Evolutionary conservation across 768 basidiomycete species (phyloP), one percentile per base, ranked within the genome.

Genomic region (Candolleomyces aberdarensis): DNA sequence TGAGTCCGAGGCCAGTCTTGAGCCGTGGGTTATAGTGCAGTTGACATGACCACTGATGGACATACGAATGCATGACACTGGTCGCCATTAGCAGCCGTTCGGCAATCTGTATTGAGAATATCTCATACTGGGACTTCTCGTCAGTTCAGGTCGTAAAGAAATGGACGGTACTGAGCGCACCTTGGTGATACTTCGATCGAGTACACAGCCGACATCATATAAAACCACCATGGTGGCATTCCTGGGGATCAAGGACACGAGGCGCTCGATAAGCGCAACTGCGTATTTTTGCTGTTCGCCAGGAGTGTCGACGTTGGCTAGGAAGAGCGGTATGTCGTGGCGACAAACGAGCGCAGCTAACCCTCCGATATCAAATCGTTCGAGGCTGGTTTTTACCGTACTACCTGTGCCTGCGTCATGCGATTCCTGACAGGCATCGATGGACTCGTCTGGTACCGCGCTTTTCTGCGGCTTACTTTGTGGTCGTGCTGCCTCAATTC

Each of bases 251-350:
- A 70, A 54, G 0, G 56, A 57, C 48, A 69, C 71, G 1, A 78
- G 59, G 26, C 71, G 62, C 31, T 72, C 58, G 5, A 80, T 59
- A 0, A 78, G 65, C 0, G 75, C 66, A 3, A 80, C 64, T 20
- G 70, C 67, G 62, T 74, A 79, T 20, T 77, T 71, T 54, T 79
- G 74, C 60, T 76, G 64, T 58, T 79, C 72, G 4, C 78, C 74
- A 13, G 75, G 69, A 0, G 74, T 67, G 50, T 66, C 63, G 44
- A 66, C 63, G 29, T 66, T 63, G 20, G 62, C 49, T 4, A 49
- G 32, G 32, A 58, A 58, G 5, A 49, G 32, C 13, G 46, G 57
- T 17, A 49, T 58, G 32, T 58, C 57, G 19, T 59, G 58, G 32
- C 48, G 58, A 39, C 46, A 59, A 17, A 51, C 32, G 8, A 41